Conservation (phyloP, 805 yeast species). For the Kockiozyma suomiensis region DNA sequence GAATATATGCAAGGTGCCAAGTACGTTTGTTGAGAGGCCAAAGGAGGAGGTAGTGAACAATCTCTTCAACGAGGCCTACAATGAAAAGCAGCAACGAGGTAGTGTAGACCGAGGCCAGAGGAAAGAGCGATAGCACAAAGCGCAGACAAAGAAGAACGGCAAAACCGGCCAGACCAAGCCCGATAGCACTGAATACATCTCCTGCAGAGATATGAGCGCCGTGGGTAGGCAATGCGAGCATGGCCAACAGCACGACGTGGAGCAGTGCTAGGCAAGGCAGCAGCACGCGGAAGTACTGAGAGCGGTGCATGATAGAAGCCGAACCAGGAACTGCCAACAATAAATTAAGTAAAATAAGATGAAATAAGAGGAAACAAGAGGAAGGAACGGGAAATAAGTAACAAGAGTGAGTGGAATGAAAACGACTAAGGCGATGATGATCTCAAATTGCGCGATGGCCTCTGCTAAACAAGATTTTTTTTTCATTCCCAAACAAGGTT, state of each 20-base stretch:
- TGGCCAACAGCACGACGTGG: constrained; percentile 18
- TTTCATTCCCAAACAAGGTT: background rate
- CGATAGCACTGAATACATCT: constrained; percentile 15
- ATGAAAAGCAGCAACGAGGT: constrained; percentile 27
- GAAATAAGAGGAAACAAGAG: background rate
- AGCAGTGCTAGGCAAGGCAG: constrained; percentile 25
- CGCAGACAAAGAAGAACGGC: constrained; percentile 21
- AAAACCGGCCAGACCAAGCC: constrained; percentile 28
- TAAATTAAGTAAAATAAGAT: background rate
- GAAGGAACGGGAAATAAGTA: background rate
- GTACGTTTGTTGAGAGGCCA: constrained; percentile 17
- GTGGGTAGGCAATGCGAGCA: constrained; percentile 25
- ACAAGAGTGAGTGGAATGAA: background rate
- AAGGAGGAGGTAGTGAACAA: constrained; percentile 21
- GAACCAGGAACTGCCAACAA: too few species aligned
- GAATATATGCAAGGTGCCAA: constrained; percentile 27
- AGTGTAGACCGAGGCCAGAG: constrained; percentile 25
- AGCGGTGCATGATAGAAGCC: constrained; percentile 21
- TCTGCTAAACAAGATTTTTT: background rate
- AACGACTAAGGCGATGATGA: background rate
- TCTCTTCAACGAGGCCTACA: constrained; percentile 29
- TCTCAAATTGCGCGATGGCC: constrained; percentile 6
- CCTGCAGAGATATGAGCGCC: constrained; percentile 15
- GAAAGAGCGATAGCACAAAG: constrained; percentile 27
- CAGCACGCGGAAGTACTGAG: constrained; percentile 25